A percentile compares a stretch with the other conserved stretches of the same genome.
phyloP scores from a whole-genome alignment of 1,284 basidiomycete species.

The Trichosporon ovoides region DNA sequence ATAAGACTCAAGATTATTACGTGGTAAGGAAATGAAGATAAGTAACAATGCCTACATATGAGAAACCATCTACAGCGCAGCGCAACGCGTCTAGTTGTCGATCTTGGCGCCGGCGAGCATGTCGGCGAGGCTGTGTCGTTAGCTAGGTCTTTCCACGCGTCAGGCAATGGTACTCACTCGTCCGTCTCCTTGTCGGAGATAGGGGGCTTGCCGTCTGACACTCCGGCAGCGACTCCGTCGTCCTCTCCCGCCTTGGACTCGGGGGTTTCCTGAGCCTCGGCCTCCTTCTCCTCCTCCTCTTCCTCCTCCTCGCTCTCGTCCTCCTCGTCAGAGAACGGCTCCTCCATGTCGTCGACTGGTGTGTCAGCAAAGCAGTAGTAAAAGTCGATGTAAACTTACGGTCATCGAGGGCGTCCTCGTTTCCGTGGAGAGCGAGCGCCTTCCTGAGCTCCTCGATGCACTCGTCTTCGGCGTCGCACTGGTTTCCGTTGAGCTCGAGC shows the following conservation, averaged over 20 bases:
- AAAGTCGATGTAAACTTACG: conserved; percentile 37
- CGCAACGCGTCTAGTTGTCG: conserved; percentile 14
- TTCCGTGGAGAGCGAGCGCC: conserved; percentile 65
- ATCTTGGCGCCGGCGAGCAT: conserved; percentile 35
- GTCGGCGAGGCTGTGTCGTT: conserved; percentile 37
- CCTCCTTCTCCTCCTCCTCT: conserved; percentile 47
- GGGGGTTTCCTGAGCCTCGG: conserved; percentile 43
- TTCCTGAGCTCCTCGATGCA: conserved; percentile 61
- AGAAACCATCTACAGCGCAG: background rate
- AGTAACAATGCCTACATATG: conserved; percentile 3
- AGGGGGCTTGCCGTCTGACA: conserved; percentile 27
- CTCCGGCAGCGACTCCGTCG: conserved; percentile 36
- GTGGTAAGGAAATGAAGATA: background rate
- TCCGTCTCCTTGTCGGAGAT: conserved; percentile 38
- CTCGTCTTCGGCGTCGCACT: conserved; percentile 74
- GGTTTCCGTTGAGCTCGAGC: conserved; percentile 84
- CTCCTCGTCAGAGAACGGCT: conserved; percentile 54
- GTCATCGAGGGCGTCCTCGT: conserved; percentile 75
- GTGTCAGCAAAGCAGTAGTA: too few relatives aligned
- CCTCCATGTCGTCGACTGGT: conserved; percentile 61
- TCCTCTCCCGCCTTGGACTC: conserved; percentile 45
- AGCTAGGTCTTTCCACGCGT: background rate
- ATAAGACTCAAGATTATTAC: background rate
- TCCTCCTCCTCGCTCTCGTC: conserved; percentile 52
- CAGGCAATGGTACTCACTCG: conserved; percentile 31